Evolutionary conservation across 1,284 basidiomycete species (phyloP).

Genomic region (Microbotryum scabiosae): DNA sequence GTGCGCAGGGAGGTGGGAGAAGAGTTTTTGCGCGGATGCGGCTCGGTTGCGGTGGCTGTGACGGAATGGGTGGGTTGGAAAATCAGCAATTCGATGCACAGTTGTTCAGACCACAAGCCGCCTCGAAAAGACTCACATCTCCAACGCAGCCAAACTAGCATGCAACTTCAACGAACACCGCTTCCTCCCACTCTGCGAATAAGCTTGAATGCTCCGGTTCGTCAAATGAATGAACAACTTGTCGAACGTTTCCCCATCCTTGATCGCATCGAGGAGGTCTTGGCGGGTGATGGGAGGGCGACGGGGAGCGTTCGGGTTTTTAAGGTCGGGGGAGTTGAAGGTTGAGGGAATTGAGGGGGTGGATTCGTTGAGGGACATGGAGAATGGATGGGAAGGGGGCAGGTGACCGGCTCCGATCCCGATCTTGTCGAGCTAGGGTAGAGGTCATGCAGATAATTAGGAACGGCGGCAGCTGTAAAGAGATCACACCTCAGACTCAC

Average conservation of each 20-base stretch:
- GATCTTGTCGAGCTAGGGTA: constrained; percentile 63
- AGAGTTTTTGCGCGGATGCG: constrained; percentile 56
- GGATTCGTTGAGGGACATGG: constrained; percentile 42
- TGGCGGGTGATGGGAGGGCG: constrained; percentile 49
- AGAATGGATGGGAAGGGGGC: constrained; percentile 63
- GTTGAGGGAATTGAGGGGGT: not conserved
- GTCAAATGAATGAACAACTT: constrained; percentile 63
- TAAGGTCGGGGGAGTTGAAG: not conserved
- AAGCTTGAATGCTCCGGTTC: constrained; percentile 71
- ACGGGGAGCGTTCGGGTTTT: not conserved
- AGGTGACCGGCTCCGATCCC: constrained; percentile 65
- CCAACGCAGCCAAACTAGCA: constrained; percentile 72
- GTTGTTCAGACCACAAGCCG: too few species aligned
- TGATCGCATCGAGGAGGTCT: constrained; percentile 57
- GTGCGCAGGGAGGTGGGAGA: constrained; percentile 66
- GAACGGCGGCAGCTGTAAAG: not conserved
- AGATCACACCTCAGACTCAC: constrained; percentile 43
- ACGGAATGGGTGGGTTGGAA: constrained; percentile 3
- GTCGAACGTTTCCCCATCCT: constrained; percentile 56
- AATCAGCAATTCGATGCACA: not conserved
- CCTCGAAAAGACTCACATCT: too few species aligned
- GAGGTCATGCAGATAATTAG: constrained; percentile 9
- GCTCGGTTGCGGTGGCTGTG: constrained; percentile 58
- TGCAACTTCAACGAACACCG: constrained; percentile 78
- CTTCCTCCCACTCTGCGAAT: constrained; percentile 65